A percentile compares a stretch with the other conserved stretches of the same genome.
Conservation (phyloP, 78 protist genomes). For the Fonticula alba region DNA sequence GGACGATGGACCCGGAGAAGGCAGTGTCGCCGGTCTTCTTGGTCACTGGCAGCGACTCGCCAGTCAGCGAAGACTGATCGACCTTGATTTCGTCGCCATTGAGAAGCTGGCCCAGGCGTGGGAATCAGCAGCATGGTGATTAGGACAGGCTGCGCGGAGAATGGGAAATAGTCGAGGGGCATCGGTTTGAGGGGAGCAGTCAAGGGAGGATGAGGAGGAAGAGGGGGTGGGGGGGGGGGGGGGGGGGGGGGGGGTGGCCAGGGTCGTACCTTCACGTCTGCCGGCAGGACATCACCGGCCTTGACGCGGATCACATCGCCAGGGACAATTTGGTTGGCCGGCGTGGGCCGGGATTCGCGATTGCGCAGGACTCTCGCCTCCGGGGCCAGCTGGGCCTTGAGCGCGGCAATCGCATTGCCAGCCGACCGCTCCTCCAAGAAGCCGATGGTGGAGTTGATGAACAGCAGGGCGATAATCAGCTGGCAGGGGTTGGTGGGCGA, state of each 20-base stretch:
- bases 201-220: no score
- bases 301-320: constrained; percentile 59
- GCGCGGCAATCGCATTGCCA: constrained; percentile 63
- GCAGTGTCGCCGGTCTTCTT: constrained; percentile 29
- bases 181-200: no score
- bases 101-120: no score
- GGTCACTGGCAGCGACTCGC: constrained; percentile 60
- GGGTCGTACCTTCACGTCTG: no score
- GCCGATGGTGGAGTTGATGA: constrained; percentile 55
- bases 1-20: constrained; percentile 58
- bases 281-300: constrained; percentile 63
- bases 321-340: constrained; percentile 50
- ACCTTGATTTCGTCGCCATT: constrained; percentile 25
- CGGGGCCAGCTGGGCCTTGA: constrained; percentile 41
- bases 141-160: no score
- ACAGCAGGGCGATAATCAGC: constrained; percentile 30
- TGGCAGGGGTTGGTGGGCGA: no score
- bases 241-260: no score
- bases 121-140: no score
- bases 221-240: no score
- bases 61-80: constrained; percentile 60
- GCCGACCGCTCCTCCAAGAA: constrained; percentile 60
- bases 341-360: constrained; percentile 31
- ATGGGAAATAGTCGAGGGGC: no score
- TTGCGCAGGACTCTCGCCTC: constrained; percentile 30